A percentile compares a stretch with the other conserved stretches of the same genome.
Evolutionary conservation across 192 early-diverging fungal genomes (phyloP).

Genomic region (Lobosporangium transversale): DNA sequence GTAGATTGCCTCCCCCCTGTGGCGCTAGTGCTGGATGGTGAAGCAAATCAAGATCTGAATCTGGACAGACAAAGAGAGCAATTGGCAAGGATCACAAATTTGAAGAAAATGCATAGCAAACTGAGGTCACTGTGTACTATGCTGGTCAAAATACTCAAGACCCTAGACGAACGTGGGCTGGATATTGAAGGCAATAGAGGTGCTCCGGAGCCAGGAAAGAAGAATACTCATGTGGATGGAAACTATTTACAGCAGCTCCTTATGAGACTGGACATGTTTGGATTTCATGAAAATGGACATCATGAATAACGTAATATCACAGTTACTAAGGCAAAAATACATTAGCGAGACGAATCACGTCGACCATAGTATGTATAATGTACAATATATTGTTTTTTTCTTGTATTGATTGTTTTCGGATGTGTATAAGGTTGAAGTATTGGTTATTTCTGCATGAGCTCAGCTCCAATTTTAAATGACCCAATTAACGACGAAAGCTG

Average conservation of each 20-base stretch:
- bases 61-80: neutral
- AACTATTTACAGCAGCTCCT: constrained; percentile 56
- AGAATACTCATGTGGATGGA: neutral
- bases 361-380: no score
- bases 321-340: no score
- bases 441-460: constrained; percentile 52
- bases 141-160: constrained; percentile 51
- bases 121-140: constrained; percentile 48
- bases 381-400: no score
- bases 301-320: no score
- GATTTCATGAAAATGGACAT: constrained; percentile 28
- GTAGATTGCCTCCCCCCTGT: constrained; percentile 2
- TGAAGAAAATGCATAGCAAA: constrained; percentile 39
- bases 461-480: constrained; percentile 81
- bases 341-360: no score
- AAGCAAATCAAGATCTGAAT: neutral
- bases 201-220: no score
- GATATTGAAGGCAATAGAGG: constrained; percentile 20
- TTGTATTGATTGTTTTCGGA: neutral
- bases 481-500: constrained; percentile 92
- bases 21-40: neutral
- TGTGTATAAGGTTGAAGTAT: no score
- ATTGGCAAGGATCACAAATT: constrained; percentile 10
- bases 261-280: constrained; percentile 45
- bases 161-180: constrained; percentile 52